phyloP scores from a whole-genome alignment of 495 filamentous ascomycete genomes.

The Penicillium daleae region DNA sequence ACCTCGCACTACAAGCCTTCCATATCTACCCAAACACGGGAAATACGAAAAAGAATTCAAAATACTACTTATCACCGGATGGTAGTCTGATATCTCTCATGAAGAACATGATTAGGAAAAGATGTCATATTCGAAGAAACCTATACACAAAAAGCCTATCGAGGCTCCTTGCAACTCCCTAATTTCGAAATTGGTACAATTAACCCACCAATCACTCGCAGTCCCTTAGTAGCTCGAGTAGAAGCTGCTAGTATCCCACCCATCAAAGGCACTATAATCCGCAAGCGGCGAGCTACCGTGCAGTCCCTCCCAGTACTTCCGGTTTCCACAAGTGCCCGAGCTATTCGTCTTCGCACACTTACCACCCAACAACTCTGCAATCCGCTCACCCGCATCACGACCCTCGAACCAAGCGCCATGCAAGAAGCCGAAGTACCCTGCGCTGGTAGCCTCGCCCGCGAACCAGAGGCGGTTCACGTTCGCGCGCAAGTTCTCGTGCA shows the following conservation, averaged over 20 bases:
- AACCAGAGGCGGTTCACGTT: conserved; percentile 69
- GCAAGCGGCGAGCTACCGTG: conserved; percentile 23
- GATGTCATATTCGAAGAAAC: too few species aligned
- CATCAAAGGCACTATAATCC: conserved; percentile 29
- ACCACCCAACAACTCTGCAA: conserved; percentile 44
- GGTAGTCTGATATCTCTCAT: not conserved
- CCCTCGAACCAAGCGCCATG: conserved; percentile 72
- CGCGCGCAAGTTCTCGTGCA: conserved; percentile 74
- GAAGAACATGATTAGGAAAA: not conserved
- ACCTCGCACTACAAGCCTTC: not conserved
- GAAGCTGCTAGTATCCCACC: conserved; percentile 27
- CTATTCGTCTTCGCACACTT: conserved; percentile 16
- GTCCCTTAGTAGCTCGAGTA: conserved; percentile 18
- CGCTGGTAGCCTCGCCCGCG: conserved; percentile 72
- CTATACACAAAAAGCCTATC: not conserved
- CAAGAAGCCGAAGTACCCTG: conserved; percentile 72
- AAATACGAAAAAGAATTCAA: not conserved
- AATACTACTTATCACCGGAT: not conserved
- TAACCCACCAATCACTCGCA: not conserved
- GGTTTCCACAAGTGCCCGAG: conserved; percentile 17
- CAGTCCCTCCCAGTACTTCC: conserved; percentile 14
- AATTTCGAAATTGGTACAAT: not conserved
- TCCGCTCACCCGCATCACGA: conserved; percentile 51
- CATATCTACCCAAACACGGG: too few species aligned
- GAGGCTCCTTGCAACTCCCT: not conserved